phyloP scores from a whole-genome alignment of 495 filamentous ascomycete species.

The Aspergillus funiculosus region DNA sequence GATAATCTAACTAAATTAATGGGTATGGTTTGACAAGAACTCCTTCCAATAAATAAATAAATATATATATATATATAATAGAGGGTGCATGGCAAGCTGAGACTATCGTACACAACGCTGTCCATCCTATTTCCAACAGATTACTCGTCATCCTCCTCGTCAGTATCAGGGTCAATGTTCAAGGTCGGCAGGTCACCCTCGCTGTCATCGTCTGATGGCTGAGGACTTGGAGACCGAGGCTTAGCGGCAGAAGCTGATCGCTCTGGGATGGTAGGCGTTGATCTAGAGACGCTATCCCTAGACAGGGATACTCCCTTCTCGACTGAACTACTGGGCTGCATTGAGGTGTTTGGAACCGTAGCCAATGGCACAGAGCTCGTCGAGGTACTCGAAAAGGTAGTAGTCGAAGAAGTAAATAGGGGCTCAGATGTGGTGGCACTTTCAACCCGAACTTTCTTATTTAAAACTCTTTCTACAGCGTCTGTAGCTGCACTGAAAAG shows the following conservation, averaged over 20 bases:
- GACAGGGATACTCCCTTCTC: background rate
- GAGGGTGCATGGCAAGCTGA: background rate
- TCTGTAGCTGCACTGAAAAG: background rate
- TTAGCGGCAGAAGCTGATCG: constrained; percentile 5
- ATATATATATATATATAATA: constrained; percentile 4
- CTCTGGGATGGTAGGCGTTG: background rate
- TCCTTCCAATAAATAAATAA: background rate
- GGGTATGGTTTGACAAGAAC: constrained; percentile 1
- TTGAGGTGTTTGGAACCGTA: background rate
- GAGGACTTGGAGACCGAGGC: constrained; percentile 5
- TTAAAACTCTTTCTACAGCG: constrained; percentile 17
- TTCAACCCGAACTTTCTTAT: constrained; percentile 35
- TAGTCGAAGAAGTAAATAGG: constrained; percentile 9
- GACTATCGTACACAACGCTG: background rate
- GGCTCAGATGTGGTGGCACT: constrained; percentile 5
- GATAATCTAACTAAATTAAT: background rate
- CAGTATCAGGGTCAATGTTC: constrained; percentile 44
- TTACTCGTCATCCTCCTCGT: constrained; percentile 35
- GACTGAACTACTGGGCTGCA: background rate
- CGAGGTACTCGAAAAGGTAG: constrained; percentile 15
- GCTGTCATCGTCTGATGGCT: constrained; percentile 35
- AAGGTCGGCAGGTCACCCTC: constrained; percentile 46
- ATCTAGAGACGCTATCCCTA: background rate
- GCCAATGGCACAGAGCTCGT: constrained; percentile 11
- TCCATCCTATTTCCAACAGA: background rate